Percentiles rank a stretch among this genome's conserved stretches.
Evolutionary conservation across 2,329 filamentous ascomycete genomes (phyloP).

Genomic region (Phialophora expanda): DNA sequence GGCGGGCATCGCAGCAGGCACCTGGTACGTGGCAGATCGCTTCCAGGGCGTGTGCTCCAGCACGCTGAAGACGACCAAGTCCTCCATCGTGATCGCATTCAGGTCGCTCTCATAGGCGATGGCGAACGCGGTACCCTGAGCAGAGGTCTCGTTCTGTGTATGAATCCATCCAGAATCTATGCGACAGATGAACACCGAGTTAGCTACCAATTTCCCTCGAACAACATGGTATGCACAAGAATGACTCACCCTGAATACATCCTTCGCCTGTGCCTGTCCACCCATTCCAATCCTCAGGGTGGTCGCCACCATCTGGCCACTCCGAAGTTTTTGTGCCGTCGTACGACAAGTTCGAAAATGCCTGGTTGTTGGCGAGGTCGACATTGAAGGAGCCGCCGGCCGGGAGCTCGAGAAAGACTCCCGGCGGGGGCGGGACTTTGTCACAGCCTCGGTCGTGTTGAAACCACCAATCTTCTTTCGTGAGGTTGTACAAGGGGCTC

Average conservation of each 20-base stretch:
- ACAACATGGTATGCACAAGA: background rate
- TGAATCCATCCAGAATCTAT: constrained; percentile 54
- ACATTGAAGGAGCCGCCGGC: constrained; percentile 57
- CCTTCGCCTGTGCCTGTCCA: constrained; percentile 43
- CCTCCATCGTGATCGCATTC: constrained; percentile 55
- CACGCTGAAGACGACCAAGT: constrained; percentile 59
- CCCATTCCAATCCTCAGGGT: constrained; percentile 55
- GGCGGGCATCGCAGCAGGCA: constrained; percentile 45
- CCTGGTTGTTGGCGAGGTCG: constrained; percentile 59
- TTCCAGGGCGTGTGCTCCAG: constrained; percentile 51
- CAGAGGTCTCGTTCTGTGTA: constrained; percentile 51
- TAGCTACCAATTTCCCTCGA: background rate
- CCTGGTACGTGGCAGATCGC: constrained; percentile 46
- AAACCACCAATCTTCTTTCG: constrained; percentile 58
- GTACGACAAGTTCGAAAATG: constrained; percentile 55
- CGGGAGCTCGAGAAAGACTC: constrained; percentile 53
- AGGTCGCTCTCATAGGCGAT: constrained; percentile 59
- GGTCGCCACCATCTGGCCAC: constrained; percentile 57
- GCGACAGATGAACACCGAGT: background rate
- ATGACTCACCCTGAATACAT: constrained; percentile 42
- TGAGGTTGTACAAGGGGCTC: constrained; percentile 55
- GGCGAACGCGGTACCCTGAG: constrained; percentile 57
- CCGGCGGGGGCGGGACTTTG: constrained; percentile 45
- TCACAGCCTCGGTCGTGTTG: constrained; percentile 57
- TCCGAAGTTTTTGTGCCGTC: constrained; percentile 47